Evolutionary conservation across 768 basidiomycete genomes (phyloP).

Genomic region (Chalciporus piperatus): DNA sequence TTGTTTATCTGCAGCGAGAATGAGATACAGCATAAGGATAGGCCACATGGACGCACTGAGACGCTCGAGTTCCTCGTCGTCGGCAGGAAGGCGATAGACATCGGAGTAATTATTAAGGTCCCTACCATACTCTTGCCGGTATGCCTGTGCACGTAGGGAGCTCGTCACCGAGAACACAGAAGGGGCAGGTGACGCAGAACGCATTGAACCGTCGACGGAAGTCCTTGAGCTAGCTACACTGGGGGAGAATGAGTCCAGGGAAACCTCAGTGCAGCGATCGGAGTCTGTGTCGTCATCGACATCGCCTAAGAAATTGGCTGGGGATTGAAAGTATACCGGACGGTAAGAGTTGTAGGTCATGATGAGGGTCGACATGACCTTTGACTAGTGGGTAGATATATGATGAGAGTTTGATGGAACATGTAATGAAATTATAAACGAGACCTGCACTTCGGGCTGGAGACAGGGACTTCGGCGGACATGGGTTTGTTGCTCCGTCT

Average conservation of each 20-base stretch:
- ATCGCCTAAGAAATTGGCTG: slow-evolving; percentile 36
- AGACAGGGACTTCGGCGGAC: slow-evolving; percentile 30
- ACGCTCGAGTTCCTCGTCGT: slow-evolving; percentile 71
- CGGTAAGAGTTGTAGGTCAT: slow-evolving; percentile 13
- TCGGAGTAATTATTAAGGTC: slow-evolving; percentile 76
- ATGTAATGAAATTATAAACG: slow-evolving; percentile 22
- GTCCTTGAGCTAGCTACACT: slow-evolving; percentile 50
- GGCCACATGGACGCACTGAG: slow-evolving; percentile 45
- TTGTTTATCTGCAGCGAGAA: slow-evolving; percentile 52
- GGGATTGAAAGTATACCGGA: slow-evolving; percentile 6
- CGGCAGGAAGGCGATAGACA: slow-evolving; percentile 74
- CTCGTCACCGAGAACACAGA: slow-evolving; percentile 70
- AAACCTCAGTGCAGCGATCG: slow-evolving; percentile 40
- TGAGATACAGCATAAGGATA: slow-evolving; percentile 12
- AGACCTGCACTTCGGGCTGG: slow-evolving; percentile 8
- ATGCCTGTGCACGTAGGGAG: slow-evolving; percentile 56
- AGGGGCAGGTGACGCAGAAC: slow-evolving; percentile 61
- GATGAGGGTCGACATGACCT: slow-evolving; percentile 9
- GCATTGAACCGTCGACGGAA: slow-evolving; percentile 58
- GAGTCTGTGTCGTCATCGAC: slow-evolving; percentile 46
- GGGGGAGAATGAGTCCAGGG: slow-evolving; percentile 38
- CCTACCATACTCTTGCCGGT: slow-evolving; percentile 66
- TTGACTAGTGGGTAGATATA: background rate
- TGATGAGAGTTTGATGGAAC: background rate
- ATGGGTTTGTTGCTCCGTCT: slow-evolving; percentile 32